Conservation (phyloP, 768 basidiomycete genomes). For the Cystofilobasidium macerans region DNA sequence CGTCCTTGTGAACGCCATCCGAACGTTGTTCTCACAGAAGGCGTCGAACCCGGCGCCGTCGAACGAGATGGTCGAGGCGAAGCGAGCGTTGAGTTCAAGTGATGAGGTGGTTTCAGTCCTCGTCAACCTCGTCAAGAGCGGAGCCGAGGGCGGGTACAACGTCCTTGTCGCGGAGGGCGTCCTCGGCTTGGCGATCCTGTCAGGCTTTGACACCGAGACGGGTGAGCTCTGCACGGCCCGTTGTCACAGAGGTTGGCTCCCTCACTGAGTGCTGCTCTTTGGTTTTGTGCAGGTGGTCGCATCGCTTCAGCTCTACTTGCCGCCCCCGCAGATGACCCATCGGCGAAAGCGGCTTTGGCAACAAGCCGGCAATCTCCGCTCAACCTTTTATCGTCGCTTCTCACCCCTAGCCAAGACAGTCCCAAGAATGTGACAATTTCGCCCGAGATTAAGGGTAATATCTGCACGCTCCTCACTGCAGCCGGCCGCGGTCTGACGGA, state of each 20-base stretch:
- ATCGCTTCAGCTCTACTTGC: neutral
- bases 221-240: neutral
- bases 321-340: too few species aligned
- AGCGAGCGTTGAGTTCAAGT: conserved; percentile 46
- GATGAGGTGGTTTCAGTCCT: conserved; percentile 53
- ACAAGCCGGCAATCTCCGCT: too few species aligned
- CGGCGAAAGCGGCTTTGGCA: too few species aligned
- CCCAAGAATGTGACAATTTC: neutral
- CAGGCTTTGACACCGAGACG: conserved; percentile 48
- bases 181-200: conserved; percentile 67
- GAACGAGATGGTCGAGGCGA: conserved; percentile 6
- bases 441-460: conserved; percentile 9
- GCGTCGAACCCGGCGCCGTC: neutral
- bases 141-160: conserved; percentile 66
- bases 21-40: conserved; percentile 55
- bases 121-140: conserved; percentile 50
- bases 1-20: conserved; percentile 72
- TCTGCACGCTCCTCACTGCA: conserved; percentile 9
- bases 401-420: neutral
- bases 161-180: conserved; percentile 80
- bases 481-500: conserved; percentile 10
- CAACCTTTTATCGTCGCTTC: neutral
- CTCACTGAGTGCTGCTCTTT: too few species aligned
- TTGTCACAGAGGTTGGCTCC: too few species aligned
- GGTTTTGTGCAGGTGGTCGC: too few species aligned